Evolutionary conservation across 1,139 yeast genomes (phyloP).

Genomic region (Taphrina wiesneri): DNA sequence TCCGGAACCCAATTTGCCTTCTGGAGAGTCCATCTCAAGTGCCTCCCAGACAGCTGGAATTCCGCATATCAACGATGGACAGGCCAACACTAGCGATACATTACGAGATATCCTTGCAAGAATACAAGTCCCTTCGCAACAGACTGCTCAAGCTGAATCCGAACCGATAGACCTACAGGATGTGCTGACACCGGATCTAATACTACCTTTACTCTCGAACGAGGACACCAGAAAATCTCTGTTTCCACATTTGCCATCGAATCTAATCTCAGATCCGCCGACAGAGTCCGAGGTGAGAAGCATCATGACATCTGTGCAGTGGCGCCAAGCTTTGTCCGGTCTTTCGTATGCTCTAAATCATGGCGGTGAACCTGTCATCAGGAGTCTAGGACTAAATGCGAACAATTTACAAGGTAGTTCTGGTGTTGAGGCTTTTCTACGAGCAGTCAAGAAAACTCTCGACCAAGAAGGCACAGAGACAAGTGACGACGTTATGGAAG

Average conservation of each 20-base stretch:
- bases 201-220: conserved; percentile 15
- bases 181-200: conserved; percentile 4
- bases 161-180: conserved; percentile 8
- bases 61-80: not conserved
- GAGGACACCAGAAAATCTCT: conserved; percentile 1
- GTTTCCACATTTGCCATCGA: conserved; percentile 14
- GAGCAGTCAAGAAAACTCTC: conserved; percentile 3
- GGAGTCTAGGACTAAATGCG: conserved; percentile 11
- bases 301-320: conserved; percentile 17
- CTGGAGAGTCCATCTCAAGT: conserved; percentile 13
- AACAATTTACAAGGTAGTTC: not conserved
- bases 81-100: not conserved
- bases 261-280: conserved; percentile 17
- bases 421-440: conserved; percentile 22
- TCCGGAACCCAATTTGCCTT: not conserved
- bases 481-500: conserved; percentile 15
- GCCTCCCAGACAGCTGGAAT: conserved; percentile 10
- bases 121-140: conserved; percentile 5
- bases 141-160: not conserved
- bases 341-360: conserved; percentile 8
- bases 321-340: conserved; percentile 11
- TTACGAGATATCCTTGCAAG: conserved; percentile 1
- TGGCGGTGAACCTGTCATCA: conserved; percentile 4
- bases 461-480: not conserved
- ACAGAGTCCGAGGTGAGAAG: conserved; percentile 16